Evolutionary conservation across 139 green algal genomes (phyloP), one percentile per base, ranked within the genome.

Genomic region (Microglena sp.): DNA sequence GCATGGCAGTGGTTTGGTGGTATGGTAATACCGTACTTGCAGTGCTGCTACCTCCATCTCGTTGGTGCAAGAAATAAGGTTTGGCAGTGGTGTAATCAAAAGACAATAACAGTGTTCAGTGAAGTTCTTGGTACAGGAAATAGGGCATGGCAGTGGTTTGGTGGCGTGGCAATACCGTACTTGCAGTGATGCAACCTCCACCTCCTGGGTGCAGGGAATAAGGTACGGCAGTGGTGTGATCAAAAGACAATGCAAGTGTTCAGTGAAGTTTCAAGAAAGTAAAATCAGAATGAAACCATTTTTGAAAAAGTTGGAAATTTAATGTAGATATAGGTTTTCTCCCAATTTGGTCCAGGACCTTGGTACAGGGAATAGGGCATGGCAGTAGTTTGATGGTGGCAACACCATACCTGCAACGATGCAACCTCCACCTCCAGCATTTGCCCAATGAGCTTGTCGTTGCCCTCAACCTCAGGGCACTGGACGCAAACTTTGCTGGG

Each of bases 351-450:
- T 32, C 8, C 46, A 26, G 11, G 11, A 30, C 5, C 21, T 30
- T 30, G 11, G 21, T 58, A 21, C 46, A 8, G 46, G 8, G 26
- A 24, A 21, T 58, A n/a, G 40, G 40, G 40, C 15, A 50, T 15
- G 15, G 15, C 40, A n/a, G 15, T 50, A 50, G 15, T n/a, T 15
- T 50, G 15, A n/a, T 50, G 8, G 15, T 15, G 8, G 40, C 15
- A 50, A 5, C 46, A 57, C 56, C 24, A n/a, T 24, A 71, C 81
- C n/a, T 61, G 36, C 45, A 94, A 67, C 1, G 60, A 70, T 0
- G 69, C 69, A 43, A 93, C 77, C 72, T 93, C 81, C 71, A 93
- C 82, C 43, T 87, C 77, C 66, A 94, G 67, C 70, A 92, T 34
- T 73, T 92, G 87, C 1, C 88, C 87, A 28, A 82, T 79, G 3